phyloP scores from a whole-genome alignment of 2,329 filamentous ascomycete species.

The Hypoxylon sp. region DNA sequence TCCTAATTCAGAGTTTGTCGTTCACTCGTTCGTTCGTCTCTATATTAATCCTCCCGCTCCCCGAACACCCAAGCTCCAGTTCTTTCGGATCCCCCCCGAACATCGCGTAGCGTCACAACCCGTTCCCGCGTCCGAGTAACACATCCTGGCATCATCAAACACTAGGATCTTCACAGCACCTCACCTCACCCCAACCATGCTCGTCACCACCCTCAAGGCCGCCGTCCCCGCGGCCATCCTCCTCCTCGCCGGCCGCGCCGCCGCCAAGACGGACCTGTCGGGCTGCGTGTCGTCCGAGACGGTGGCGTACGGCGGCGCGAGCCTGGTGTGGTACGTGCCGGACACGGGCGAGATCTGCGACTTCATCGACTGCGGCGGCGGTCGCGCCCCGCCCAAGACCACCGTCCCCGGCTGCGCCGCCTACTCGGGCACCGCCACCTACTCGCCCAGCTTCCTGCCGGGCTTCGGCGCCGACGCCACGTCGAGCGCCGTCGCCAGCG shows the following conservation, averaged over 20 bases:
- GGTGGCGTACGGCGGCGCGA: conserved; percentile 51
- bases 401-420: conserved; percentile 66
- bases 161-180: no score
- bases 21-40: conserved; percentile 23
- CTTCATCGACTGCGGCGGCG: conserved; percentile 72
- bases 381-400: conserved; percentile 69
- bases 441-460: conserved; percentile 59
- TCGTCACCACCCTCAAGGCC: conserved; percentile 18
- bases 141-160: neutral
- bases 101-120: neutral
- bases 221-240: conserved; percentile 36
- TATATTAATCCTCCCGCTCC: neutral
- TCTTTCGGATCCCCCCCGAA: neutral
- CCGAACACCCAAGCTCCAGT: no score
- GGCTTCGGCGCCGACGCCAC: conserved; percentile 39
- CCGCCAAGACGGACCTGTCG: conserved; percentile 55
- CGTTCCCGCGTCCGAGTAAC: neutral
- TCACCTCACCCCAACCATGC: conserved; percentile 5
- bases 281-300: conserved; percentile 55
- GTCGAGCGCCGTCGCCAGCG: conserved; percentile 10
- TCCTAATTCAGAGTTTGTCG: conserved; percentile 10
- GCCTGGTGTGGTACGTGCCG: conserved; percentile 66
- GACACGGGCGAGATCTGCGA: conserved; percentile 70
- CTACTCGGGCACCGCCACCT: conserved; percentile 64
- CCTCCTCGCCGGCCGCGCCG: conserved; percentile 45